Evolutionary conservation across 345 rosid genomes (phyloP), one percentile per base, ranked within the genome.

Genomic region (Raphanus sativus): DNA sequence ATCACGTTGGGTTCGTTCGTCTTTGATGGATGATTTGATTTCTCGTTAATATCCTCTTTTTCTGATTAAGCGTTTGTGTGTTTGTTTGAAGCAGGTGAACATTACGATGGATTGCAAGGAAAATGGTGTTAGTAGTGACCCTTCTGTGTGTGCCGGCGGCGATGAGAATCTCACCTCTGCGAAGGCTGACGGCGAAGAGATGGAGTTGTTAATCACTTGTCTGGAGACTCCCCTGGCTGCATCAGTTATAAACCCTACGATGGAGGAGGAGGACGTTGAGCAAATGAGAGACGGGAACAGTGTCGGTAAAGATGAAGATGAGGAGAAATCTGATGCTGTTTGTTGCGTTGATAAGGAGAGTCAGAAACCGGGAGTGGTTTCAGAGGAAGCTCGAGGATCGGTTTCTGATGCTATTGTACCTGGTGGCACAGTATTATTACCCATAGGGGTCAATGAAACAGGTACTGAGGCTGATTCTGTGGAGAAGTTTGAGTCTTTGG

Each of bases 101-200:
- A 54, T 80, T 5, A 26, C 68, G 38, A 62, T 75, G 70, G 80
- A 75, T 68, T 52, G 69, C 54, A 52, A 77, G 81, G 81, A 59
- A 17, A 81, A 64, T 36, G 78, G 48, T 67, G 29, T 66, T 30
- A 29, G 64, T 65, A 21, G 21, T 21, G 79, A 34, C 3, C 65
- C 15, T 32, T 81, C 52, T 21, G 21, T 0, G 21, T 21, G 21
- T 21, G 21, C 21, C 21, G 21, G 21, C 66, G 40, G 34, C 11
- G 71, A 77, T 32, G 83, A 64, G 69, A 75, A 21, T 65, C 62
- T 59, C 69, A 71, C 7, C 58, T 64, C 69, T 67, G 28, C 69
- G 32, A 28, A 81, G 16, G 24, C 24, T 24, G 72, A 21, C 21
- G 30, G 70, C 40, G 21, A 65, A n/a, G 26, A 36, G 75, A 75